Evolutionary conservation across 768 basidiomycete genomes (phyloP).

Genomic region (Nidula microcarpa): DNA sequence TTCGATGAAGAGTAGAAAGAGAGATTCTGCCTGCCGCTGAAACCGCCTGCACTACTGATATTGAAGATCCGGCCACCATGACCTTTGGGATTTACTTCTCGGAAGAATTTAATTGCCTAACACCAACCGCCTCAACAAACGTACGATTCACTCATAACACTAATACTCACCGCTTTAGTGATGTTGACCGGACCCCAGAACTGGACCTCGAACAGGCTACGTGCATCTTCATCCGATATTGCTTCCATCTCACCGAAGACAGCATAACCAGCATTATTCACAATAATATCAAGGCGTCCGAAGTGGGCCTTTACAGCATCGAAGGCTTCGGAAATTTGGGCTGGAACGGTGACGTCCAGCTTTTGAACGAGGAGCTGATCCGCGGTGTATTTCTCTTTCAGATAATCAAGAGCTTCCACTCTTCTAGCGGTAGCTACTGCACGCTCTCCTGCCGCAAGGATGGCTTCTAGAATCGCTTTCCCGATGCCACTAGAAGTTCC

Average conservation of each 20-base stretch:
- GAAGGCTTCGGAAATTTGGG: neutral
- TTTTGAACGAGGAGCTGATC: neutral
- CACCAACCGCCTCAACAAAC: constrained; percentile 4
- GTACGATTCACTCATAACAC: too few relatives aligned
- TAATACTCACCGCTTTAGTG: neutral
- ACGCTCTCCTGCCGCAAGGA: neutral
- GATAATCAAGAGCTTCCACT: neutral
- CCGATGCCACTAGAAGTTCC: neutral
- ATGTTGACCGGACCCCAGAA: neutral
- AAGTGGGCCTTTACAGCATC: neutral
- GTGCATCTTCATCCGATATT: neutral
- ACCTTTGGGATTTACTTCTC: constrained; percentile 8
- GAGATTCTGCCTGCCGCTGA: neutral
- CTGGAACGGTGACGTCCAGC: neutral
- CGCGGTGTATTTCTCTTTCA: neutral
- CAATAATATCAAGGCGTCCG: neutral
- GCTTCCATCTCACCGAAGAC: neutral
- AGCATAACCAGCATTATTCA: neutral
- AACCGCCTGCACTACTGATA: neutral
- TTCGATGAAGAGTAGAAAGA: neutral
- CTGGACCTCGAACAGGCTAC: neutral
- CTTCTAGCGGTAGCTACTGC: neutral
- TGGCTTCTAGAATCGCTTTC: neutral
- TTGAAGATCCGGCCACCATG: neutral
- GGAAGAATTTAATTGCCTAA: constrained; percentile 17